Percentiles rank a stretch among this genome's conserved stretches.
Conservation (phyloP, 345 rosid species). For the Salix viminalis region DNA sequence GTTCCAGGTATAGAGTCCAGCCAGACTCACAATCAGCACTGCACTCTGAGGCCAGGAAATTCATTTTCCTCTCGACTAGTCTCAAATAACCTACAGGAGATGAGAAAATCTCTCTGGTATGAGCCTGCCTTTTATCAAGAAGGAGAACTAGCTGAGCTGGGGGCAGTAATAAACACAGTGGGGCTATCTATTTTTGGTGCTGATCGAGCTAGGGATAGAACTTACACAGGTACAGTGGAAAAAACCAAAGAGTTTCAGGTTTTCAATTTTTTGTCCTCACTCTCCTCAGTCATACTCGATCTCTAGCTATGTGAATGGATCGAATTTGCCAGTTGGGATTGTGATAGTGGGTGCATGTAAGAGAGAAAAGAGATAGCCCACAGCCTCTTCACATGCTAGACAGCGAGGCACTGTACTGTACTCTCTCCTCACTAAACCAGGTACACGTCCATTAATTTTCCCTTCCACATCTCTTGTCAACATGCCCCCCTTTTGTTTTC, state of each 20-base stretch:
- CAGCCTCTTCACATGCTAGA: constrained; percentile 51
- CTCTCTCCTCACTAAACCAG: constrained; percentile 43
- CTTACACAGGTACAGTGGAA: not conserved
- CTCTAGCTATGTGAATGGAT: constrained; percentile 20
- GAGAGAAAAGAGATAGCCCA: constrained; percentile 20
- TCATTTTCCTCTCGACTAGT: constrained; percentile 21
- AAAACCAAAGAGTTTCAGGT: constrained; percentile 22
- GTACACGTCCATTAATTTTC: constrained; percentile 43
- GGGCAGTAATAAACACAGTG: not conserved
- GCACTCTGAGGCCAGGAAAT: constrained; percentile 50
- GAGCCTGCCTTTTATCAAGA: not conserved
- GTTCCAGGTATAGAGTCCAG: constrained; percentile 94
- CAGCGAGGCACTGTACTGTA: constrained; percentile 56
- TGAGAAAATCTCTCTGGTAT: not conserved
- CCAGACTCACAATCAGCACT: constrained; percentile 94
- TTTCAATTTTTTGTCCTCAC: constrained; percentile 34
- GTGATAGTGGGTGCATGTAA: constrained; percentile 21
- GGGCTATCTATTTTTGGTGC: not conserved
- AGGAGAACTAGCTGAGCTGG: not conserved
- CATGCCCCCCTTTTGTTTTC: not conserved
- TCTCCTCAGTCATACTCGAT: constrained; percentile 10
- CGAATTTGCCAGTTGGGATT: constrained; percentile 44
- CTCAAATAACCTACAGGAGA: not conserved
- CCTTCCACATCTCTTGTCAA: constrained; percentile 27
- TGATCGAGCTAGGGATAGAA: not conserved